Conservation (phyloP, 2,329 filamentous ascomycete species). For the Pyrenochaeta sp. region DNA sequence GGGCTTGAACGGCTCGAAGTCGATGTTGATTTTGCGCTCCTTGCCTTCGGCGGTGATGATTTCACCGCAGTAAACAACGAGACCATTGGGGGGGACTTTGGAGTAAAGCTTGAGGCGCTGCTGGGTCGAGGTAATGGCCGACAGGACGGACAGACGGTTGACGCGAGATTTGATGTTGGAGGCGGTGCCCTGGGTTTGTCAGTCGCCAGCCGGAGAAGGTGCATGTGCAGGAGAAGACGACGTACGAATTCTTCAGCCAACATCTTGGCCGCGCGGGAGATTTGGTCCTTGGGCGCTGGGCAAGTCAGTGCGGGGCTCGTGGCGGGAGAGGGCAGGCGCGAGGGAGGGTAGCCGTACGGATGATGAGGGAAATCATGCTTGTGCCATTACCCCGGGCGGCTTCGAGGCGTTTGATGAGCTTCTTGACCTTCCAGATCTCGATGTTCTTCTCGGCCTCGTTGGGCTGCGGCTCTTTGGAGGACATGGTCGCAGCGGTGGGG, state of each 20-base stretch:
- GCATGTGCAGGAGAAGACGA: constrained; percentile 27
- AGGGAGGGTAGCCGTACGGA: constrained; percentile 73
- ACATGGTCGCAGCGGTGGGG: constrained; percentile 41
- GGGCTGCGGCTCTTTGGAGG: constrained; percentile 61
- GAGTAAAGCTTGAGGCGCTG: constrained; percentile 99
- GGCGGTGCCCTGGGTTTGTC: constrained; percentile 76
- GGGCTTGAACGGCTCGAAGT: constrained; percentile 99
- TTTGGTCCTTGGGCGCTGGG: constrained; percentile 93
- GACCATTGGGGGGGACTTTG: constrained; percentile 96
- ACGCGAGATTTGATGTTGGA: constrained; percentile 99
- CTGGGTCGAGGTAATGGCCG: constrained; percentile 98
- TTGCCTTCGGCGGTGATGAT: constrained; percentile 98
- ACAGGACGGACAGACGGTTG: constrained; percentile 96
- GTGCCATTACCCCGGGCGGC: constrained; percentile 97
- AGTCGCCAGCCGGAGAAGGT: constrained; percentile 3
- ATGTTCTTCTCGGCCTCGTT: constrained; percentile 99
- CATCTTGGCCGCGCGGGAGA: constrained; percentile 97
- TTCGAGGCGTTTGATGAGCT: constrained; percentile 98
- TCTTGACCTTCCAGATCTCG: constrained; percentile 98
- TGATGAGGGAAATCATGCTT: constrained; percentile 99
- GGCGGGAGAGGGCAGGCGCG: too few species aligned
- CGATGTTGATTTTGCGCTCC: constrained; percentile 99
- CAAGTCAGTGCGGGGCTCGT: too few species aligned
- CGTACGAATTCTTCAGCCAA: constrained; percentile 99
- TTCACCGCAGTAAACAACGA: constrained; percentile 99